Conservation (phyloP, 208 protist genomes). For the Borovskyia barvae region DNA sequence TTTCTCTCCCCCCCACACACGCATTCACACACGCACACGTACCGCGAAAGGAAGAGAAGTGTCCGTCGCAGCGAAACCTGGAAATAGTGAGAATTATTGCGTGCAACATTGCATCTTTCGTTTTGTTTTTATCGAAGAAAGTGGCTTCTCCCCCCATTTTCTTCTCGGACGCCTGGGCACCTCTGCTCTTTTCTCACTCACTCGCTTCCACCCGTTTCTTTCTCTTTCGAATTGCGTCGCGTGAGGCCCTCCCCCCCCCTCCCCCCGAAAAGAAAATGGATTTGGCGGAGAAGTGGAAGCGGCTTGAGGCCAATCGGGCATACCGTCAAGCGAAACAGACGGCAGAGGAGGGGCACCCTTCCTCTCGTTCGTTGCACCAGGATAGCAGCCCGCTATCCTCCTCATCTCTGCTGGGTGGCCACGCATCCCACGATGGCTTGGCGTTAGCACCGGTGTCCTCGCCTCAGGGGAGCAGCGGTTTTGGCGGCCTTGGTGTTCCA, state of each 20-base stretch:
- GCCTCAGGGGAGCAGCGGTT: not conserved
- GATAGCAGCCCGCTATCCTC: not conserved
- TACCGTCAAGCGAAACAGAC: constrained; percentile 60
- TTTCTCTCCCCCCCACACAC: too few relatives aligned
- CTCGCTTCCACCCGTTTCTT: not conserved
- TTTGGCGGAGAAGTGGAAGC: constrained; percentile 57
- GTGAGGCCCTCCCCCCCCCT: too few relatives aligned
- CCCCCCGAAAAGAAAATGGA: too few relatives aligned
- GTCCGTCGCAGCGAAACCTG: too few relatives aligned
- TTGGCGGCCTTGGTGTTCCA: not conserved
- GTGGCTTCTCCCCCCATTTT: not conserved
- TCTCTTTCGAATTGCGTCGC: not conserved
- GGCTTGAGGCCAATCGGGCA: constrained; percentile 57
- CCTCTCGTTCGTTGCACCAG: not conserved
- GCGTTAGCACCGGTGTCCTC: not conserved
- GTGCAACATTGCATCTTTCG: too few relatives aligned
- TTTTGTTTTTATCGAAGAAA: too few relatives aligned
- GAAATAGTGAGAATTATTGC: too few relatives aligned
- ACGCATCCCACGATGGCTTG: not conserved
- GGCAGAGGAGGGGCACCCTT: constrained; percentile 35
- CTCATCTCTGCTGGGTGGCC: not conserved
- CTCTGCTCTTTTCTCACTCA: too few relatives aligned
- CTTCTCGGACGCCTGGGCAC: too few relatives aligned
- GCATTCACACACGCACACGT: too few relatives aligned
- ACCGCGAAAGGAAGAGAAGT: too few relatives aligned